A percentile compares a stretch with the other conserved stretches of the same genome.
phyloP scores from a whole-genome alignment of 176 grass and related monocot genomes.

The Carex pumila region DNA sequence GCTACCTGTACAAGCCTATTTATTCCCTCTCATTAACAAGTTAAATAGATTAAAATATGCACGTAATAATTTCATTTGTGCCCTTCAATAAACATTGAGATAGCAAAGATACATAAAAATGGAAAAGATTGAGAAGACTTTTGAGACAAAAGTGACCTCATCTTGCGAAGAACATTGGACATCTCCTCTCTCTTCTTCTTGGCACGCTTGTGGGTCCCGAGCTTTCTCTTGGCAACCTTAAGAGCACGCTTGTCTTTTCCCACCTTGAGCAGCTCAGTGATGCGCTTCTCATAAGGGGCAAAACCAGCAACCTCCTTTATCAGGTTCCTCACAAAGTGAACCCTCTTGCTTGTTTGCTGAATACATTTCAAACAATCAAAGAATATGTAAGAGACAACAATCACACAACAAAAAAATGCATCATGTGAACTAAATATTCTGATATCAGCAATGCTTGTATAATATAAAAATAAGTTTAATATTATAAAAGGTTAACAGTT shows the following conservation, averaged over 20 bases:
- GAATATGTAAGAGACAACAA: not conserved
- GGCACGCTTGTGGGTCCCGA: conserved; percentile 27
- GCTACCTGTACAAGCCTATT: not conserved
- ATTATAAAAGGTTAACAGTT: not conserved
- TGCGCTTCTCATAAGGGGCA: conserved; percentile 25
- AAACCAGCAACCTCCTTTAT: conserved; percentile 27
- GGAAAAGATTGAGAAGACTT: not conserved
- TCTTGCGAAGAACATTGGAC: conserved; percentile 28
- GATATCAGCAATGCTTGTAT: not conserved
- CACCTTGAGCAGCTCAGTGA: conserved; percentile 29
- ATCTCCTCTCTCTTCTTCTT: conserved; percentile 38
- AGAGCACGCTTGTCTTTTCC: conserved; percentile 27
- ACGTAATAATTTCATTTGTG: not conserved
- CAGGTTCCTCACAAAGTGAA: conserved; percentile 25
- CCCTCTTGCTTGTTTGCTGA: conserved; percentile 22
- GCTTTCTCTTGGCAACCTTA: conserved; percentile 26
- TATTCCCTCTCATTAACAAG: too few relatives aligned
- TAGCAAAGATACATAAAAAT: not conserved
- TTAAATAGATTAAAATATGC: not conserved
- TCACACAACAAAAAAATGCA: not conserved
- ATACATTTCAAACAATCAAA: not conserved
- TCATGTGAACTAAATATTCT: not conserved
- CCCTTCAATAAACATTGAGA: not conserved
- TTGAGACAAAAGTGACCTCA: conserved; percentile 5
- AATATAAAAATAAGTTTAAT: not conserved